These are phyloP conservation scores for Mytilinidion resinicola DNA, from an alignment of 495 filamentous ascomycete genomes.

Conservation along the genomic window DNA sequence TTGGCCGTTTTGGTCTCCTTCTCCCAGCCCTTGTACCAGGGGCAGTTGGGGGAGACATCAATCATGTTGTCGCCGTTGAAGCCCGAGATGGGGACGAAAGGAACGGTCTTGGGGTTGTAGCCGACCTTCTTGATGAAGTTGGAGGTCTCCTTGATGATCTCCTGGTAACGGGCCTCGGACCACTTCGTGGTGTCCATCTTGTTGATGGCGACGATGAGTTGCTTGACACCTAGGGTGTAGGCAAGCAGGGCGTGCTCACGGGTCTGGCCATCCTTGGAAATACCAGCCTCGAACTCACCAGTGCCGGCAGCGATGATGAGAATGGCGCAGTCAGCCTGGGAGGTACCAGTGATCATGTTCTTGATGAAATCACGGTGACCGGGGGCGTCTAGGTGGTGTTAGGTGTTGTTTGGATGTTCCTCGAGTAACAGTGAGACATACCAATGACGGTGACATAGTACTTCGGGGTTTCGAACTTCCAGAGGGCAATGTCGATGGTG, in stretches of 20 bases:
- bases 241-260: slow-evolving; percentile 99
- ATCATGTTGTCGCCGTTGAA: slow-evolving; percentile 99
- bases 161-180: slow-evolving; percentile 91
- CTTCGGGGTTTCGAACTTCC: slow-evolving; percentile 99
- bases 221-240: slow-evolving; percentile 99
- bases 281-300: slow-evolving; percentile 99
- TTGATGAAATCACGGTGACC: slow-evolving; percentile 99
- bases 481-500: slow-evolving; percentile 99
- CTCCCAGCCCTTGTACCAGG: slow-evolving; percentile 99
- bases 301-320: slow-evolving; percentile 99
- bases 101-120: slow-evolving; percentile 97
- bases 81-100: slow-evolving; percentile 99
- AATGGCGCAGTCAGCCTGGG: slow-evolving; percentile 98
- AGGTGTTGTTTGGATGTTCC: not conserved
- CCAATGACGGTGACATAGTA: slow-evolving; percentile 99
- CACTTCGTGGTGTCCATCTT: slow-evolving; percentile 99
- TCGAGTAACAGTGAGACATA: slow-evolving; percentile 40
- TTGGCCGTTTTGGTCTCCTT: slow-evolving; percentile 94
- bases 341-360: slow-evolving; percentile 99
- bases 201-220: slow-evolving; percentile 99
- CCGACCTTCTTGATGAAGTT: slow-evolving; percentile 99
- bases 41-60: slow-evolving; percentile 82
- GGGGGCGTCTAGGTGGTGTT: slow-evolving; percentile 66
- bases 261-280: slow-evolving; percentile 99
- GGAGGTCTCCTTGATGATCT: slow-evolving; percentile 99